Base-by-base conservation (phyloP, 1,284 basidiomycete species). In the Stygiomarasmius scandens region DNA sequence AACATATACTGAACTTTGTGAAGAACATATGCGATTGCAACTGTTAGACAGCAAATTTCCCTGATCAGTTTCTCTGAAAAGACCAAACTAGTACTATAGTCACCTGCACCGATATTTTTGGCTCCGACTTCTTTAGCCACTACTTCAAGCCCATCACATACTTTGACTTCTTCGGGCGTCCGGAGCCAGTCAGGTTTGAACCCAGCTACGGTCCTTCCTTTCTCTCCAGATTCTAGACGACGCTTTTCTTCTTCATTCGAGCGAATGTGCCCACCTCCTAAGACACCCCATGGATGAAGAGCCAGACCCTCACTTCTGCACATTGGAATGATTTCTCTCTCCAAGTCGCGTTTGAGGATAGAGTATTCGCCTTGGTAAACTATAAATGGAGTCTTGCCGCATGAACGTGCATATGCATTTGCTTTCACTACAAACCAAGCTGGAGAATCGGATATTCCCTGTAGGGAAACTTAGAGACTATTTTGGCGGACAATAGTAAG, bases 401-500 rank as follows among this genome's bases (percentile, higher is more conserved):
- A 72, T 11, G 74, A 73, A n/a, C 62, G 59, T 19, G 82, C 82
- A 59, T 82, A 83, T 52, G 76, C 74, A 66, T 84, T 85, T 44
- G 78, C 78, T 16, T 73, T 69, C 10, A 76, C 62, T 38, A 83
- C 81, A 36, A 81, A 62, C 78, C 78, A 82, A 5, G 81, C 80
- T 0, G 80, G 81, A 9, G 76, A 74, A 63, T 83, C 79, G 12
- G 68, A 69, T 12, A 66, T 51, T 14, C 65, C 63, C 52, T 54
- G 23, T 29, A 43, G 29, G n/a, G 34, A 43, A 19, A 47, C 57
- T 34, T 19, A 43, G 43, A 5, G 19, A 44, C 8, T 19, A 19
- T 19, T 23, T 44, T 23, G 43, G 43, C 5, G 16, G 43, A 44
- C 5, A 5, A n/a, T 5, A 23, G 22, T 5, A 63, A 22, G 32